Base-by-base conservation (phyloP, 768 basidiomycete species). In the Xerocomus brunneocitrinus region DNA sequence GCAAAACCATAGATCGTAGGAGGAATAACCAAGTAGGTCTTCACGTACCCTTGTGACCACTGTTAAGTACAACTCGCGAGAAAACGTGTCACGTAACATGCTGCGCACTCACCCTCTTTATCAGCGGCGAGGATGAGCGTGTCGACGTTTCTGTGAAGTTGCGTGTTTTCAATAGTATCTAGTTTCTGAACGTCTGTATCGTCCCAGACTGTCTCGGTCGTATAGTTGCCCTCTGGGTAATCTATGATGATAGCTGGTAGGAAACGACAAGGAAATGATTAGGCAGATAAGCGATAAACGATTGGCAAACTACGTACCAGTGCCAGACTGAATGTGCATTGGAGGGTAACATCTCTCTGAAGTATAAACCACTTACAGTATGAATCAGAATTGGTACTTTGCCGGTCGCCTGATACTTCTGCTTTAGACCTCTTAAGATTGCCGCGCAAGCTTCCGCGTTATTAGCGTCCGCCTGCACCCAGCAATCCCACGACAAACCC, bases 1-100 rank as follows among this genome's bases (percentile, higher is more conserved):
- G 82, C 78, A 22, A 81, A 65, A 34, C 82, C 84, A 54, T 79
- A 90, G 44, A 90, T 82, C 0, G 80, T 85, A 4, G 73, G 66
- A 1, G 83, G 83, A 9, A 77, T 58, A 16, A 84, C 64, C 6
- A 85, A 75, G 64, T 83, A 59, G 1, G 62, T 43, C 39, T 54
- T 58, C n/a, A 52, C 52, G 22, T 65, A 65, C 8, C 64, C 64
- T 64, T 34, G 30, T 19, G 19, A 40, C 1, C 5, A 3, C 27
- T 22, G 0, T n/a, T 65, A 3, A 53, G 45, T 35, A 32, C 27
- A 36, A 10, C n/a, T 6, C 8, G 2, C 13, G n/a, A n/a, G 12
- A 28, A 30, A n/a, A 14, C n/a, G n/a, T n/a, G n/a, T n/a, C n/a
- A n/a, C n/a, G n/a, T n/a, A 8, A 14, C 4, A 13, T 28, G 19